A percentile compares a stretch with the other conserved stretches of the same genome.
phyloP scores from a whole-genome alignment of 192 early-diverging fungal genomes.

The Coemansia sp. region DNA sequence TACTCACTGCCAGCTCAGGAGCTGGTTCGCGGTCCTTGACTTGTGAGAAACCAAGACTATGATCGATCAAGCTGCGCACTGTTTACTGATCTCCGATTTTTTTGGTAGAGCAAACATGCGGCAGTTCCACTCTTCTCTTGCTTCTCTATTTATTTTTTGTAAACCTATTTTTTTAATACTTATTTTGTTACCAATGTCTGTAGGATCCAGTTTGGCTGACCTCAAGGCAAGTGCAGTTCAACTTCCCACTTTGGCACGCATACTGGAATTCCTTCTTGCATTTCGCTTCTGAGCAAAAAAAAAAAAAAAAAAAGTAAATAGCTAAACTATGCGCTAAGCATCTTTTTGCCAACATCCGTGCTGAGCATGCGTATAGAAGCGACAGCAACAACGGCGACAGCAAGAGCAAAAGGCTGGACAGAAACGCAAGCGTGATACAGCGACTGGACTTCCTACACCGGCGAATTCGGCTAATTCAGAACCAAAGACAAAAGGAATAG shows the following conservation, averaged over 20 bases:
- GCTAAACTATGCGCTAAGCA: background rate
- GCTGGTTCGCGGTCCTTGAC: background rate
- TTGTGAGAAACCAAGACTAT: slow-evolving; percentile 2
- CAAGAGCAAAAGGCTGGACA: slow-evolving; percentile 21
- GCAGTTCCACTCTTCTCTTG: background rate
- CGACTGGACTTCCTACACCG: background rate
- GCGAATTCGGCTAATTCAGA: slow-evolving; percentile 3
- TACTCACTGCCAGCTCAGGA: background rate
- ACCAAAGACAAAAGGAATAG: slow-evolving; percentile 11
- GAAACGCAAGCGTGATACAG: slow-evolving; percentile 36
- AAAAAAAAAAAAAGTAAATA: too few relatives aligned
- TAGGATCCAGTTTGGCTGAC: slow-evolving; percentile 28
- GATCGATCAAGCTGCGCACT: slow-evolving; percentile 58
- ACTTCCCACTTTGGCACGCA: background rate
- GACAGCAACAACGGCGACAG: slow-evolving; percentile 35
- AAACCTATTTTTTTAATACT: background rate
- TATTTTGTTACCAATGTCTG: slow-evolving; percentile 4
- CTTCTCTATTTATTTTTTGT: slow-evolving; percentile 5
- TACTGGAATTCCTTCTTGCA: background rate
- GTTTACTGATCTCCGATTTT: slow-evolving; percentile 67
- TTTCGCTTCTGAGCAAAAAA: background rate
- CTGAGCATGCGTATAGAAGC: slow-evolving; percentile 23
- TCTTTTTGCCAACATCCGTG: background rate
- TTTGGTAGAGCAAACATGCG: background rate
- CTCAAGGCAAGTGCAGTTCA: slow-evolving; percentile 23